Base-by-base conservation (phyloP, 352 stramenopile species). In the Phytopythium mirpurense region DNA sequence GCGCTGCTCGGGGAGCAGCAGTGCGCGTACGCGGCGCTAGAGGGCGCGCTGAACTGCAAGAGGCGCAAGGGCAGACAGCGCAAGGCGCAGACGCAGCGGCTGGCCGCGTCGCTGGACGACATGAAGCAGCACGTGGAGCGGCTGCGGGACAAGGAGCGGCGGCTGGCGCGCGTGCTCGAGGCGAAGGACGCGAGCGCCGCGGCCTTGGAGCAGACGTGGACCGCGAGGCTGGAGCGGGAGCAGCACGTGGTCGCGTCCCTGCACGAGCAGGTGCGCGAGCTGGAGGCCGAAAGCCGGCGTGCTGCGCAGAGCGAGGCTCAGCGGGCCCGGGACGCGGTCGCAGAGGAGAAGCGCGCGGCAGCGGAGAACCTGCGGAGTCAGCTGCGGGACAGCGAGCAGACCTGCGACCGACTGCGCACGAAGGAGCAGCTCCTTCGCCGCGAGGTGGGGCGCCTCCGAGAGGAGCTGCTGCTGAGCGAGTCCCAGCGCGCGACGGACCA, bases 381-480 rank as follows among this genome's bases (percentile, higher is more conserved):
- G 27, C 36, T 75, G 23, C 54, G 16, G 1, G 54, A 70, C 27
- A 27, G 54, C 11, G 50, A 40, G 51, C 63, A 27, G 9, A 19
- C 41, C 0, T 42, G 74, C 1, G 68, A 81, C 34, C 84, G 82
- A 53, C 55, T 67, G 11, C 66, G 77, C 38, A 54, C 70, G 15
- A 79, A 68, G 27, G 74, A 88, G 32, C 52, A 69, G 31, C 60
- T 87, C 7, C 48, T 74, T 26, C 63, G 70, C 48, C 70, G 67
- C 6, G 73, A 89, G 49, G 65, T 79, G 7, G 70, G 68, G 29
- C 72, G 70, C 5, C 64, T 89, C 5, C 72, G 78, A 9, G 75
- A 87, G 63, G 75, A 80, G 53, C 49, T 89, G 27, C 37, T 87
- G 34, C 50, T 83, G 18, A 86, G 78, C 56, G 74, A 89, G 56